A percentile compares a stretch with the other conserved stretches of the same genome.
Evolutionary conservation across 164 flowering plant species (phyloP).

Genomic region (Brasenia schreberi): DNA sequence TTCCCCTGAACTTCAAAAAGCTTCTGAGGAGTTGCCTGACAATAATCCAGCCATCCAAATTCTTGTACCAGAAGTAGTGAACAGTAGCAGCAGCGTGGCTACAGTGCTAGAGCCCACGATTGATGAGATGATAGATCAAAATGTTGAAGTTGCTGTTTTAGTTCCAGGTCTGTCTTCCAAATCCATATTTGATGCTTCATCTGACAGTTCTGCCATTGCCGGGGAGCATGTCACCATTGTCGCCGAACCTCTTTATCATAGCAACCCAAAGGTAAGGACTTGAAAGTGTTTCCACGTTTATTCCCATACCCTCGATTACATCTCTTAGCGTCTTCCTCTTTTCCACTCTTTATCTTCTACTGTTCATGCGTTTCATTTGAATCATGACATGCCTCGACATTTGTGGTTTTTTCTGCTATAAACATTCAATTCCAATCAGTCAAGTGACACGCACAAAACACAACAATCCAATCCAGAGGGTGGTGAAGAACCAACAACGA

Average conservation of each 20-base stretch:
- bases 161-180: slow-evolving; percentile 32
- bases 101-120: not conserved
- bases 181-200: slow-evolving; percentile 6
- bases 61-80: not conserved
- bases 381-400: not conserved
- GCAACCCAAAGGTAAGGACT: not conserved
- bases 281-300: not conserved
- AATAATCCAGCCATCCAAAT: slow-evolving; percentile 1
- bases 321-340: not conserved
- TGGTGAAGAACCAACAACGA: slow-evolving; percentile 7
- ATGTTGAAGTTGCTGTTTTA: slow-evolving; percentile 1
- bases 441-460: slow-evolving; percentile 15
- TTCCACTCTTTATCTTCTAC: not conserved
- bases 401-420: slow-evolving; percentile 1
- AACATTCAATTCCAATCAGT: slow-evolving; percentile 11
- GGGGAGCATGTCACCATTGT: no score
- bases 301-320: not conserved
- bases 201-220: no score
- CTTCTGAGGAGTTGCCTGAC: slow-evolving; percentile 8
- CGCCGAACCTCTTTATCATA: slow-evolving; percentile 6
- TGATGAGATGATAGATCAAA: not conserved
- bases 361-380: slow-evolving; percentile 1
- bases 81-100: not conserved
- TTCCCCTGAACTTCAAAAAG: slow-evolving; percentile 17
- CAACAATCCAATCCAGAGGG: slow-evolving; percentile 1